A percentile compares a stretch with the other conserved stretches of the same genome.
These are phyloP conservation scores for Vitis amurensis DNA, from an alignment of 164 flowering plant species.

Conservation along the genomic window DNA sequence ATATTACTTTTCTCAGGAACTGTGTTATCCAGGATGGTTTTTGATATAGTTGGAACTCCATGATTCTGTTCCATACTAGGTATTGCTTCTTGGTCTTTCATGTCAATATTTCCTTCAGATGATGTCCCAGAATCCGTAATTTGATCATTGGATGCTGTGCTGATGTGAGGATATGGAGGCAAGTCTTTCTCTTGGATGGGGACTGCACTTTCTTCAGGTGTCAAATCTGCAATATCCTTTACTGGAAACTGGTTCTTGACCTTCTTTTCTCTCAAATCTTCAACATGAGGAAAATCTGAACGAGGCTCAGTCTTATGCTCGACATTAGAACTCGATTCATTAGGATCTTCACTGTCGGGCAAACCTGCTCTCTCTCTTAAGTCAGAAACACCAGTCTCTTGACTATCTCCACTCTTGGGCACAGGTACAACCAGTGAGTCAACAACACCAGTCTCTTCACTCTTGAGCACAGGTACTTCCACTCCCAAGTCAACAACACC, in stretches of 20 bases:
- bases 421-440: too few relatives aligned
- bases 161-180: conserved; percentile 20
- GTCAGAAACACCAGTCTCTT: too few relatives aligned
- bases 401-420: too few relatives aligned
- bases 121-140: conserved; percentile 22
- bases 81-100: background rate
- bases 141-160: conserved; percentile 22
- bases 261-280: conserved; percentile 19
- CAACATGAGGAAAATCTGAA: conserved; percentile 17
- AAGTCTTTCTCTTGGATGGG: conserved; percentile 26
- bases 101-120: conserved; percentile 21
- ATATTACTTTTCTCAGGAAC: conserved; percentile 22
- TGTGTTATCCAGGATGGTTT: conserved; percentile 15
- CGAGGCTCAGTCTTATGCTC: conserved; percentile 25
- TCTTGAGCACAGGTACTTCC: too few relatives aligned
- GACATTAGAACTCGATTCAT: conserved; percentile 13
- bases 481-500: background rate
- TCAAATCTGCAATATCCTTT: conserved; percentile 15
- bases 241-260: conserved; percentile 15
- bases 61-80: too few relatives aligned
- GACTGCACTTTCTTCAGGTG: conserved; percentile 16
- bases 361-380: too few relatives aligned
- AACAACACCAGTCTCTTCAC: too few relatives aligned
- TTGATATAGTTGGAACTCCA: background rate
- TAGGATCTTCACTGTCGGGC: conserved; percentile 19